Conservation (phyloP, 306 rosid species). For the Medicago truncatula region MtrunA17r5.0-ANR NC_053045.1:55710001-55710500, state of each 20-base stretch:
- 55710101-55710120: constrained; percentile 76
- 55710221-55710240: constrained; percentile 18
- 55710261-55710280: not conserved
- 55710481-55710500: too few relatives aligned
- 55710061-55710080: constrained; percentile 38
- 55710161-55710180: constrained; percentile 55
- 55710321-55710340: not conserved
- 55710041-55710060: not conserved
- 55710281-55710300: not conserved
- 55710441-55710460: too few relatives aligned
- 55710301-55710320: not conserved
- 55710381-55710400: too few relatives aligned
- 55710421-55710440: too few relatives aligned
- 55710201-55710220: constrained; percentile 23
- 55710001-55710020: constrained; percentile 37
- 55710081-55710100: constrained; percentile 70
- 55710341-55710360: not conserved
- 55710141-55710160: constrained; percentile 57
- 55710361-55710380: too few relatives aligned
- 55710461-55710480: too few relatives aligned
- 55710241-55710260: constrained; percentile 33
- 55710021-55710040: constrained; percentile 29
- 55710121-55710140: constrained; percentile 65
- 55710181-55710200: constrained; percentile 49
- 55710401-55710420: too few relatives aligned